phyloP scores from a whole-genome alignment of 768 basidiomycete species.

The Lactarius vividus region DNA sequence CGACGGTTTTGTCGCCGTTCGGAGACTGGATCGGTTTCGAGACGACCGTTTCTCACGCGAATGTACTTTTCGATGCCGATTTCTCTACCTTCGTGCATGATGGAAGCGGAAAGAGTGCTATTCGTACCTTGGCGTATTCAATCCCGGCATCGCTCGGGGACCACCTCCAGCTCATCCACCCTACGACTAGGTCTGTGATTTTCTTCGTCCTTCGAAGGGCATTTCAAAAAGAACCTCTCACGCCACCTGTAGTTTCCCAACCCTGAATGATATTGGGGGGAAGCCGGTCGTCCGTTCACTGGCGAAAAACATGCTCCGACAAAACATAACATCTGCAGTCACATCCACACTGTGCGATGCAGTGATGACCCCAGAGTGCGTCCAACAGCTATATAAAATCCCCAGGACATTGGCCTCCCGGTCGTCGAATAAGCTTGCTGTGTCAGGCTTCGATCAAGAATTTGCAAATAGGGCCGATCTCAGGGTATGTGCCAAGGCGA shows the following conservation, averaged over 20 bases:
- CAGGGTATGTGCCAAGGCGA: not conserved
- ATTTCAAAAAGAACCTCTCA: not conserved
- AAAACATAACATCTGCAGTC: not conserved
- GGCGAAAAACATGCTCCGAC: not conserved
- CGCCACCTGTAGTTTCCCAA: constrained; percentile 4
- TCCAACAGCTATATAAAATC: constrained; percentile 30
- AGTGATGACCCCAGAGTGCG: constrained; percentile 28
- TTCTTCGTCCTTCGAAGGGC: not conserved
- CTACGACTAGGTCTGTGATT: constrained; percentile 21
- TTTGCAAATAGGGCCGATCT: constrained; percentile 29
- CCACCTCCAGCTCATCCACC: constrained; percentile 27
- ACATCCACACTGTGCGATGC: constrained; percentile 8
- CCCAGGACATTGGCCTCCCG: constrained; percentile 21
- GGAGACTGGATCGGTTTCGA: constrained; percentile 34
- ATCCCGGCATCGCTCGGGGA: constrained; percentile 24
- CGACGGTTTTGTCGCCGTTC: constrained; percentile 20
- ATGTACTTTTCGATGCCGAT: constrained; percentile 25
- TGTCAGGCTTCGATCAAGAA: constrained; percentile 27
- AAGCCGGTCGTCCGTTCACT: constrained; percentile 3
- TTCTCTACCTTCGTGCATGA: constrained; percentile 26
- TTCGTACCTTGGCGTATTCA: constrained; percentile 30
- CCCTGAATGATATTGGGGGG: not conserved
- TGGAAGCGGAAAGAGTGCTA: constrained; percentile 9
- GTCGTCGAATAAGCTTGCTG: constrained; percentile 23
- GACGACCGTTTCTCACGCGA: constrained; percentile 25